A percentile compares a stretch with the other conserved stretches of the same genome.
phyloP scores from a whole-genome alignment of 2,329 filamentous ascomycete species.

The Xylariaceae sp. region DNA sequence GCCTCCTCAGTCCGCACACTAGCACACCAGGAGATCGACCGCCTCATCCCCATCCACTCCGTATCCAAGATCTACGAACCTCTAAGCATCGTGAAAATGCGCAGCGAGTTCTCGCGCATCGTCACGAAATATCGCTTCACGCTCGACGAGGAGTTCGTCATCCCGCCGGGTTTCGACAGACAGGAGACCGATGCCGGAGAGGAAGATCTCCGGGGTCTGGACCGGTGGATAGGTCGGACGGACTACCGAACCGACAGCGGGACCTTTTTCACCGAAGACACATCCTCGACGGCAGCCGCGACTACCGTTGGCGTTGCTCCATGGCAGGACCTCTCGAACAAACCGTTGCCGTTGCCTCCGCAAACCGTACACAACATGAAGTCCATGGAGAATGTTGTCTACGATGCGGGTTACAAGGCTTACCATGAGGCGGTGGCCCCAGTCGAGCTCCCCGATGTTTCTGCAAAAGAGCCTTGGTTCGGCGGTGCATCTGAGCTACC shows the following conservation, averaged over 20 bases:
- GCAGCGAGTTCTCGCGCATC: slow-evolving; percentile 15
- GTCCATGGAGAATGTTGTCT: slow-evolving; percentile 10
- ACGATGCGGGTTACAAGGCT: slow-evolving; percentile 5
- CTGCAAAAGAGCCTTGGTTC: slow-evolving; percentile 15
- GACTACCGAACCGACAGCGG: slow-evolving; percentile 2
- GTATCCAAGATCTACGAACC: slow-evolving; percentile 17
- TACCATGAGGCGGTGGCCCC: neutral
- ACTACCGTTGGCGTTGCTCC: slow-evolving; percentile 2
- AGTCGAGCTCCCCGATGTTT: slow-evolving; percentile 13
- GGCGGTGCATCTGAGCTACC: slow-evolving; percentile 14
- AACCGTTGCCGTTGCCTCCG: neutral
- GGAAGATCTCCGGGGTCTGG: slow-evolving; percentile 11
- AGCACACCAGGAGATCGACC: slow-evolving; percentile 17
- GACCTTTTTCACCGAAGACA: slow-evolving; percentile 1
- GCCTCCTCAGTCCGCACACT: slow-evolving; percentile 11
- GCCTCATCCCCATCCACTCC: slow-evolving; percentile 17
- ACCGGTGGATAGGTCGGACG: slow-evolving; percentile 12
- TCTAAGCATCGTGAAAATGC: slow-evolving; percentile 14
- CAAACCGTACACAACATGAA: slow-evolving; percentile 6
- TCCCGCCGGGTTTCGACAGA: slow-evolving; percentile 6
- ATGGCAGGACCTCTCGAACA: slow-evolving; percentile 8
- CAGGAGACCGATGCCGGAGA: slow-evolving; percentile 3
- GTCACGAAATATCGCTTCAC: slow-evolving; percentile 15
- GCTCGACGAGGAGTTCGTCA: slow-evolving; percentile 13
- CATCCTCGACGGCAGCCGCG: slow-evolving; percentile 1